Evolutionary conservation across 768 basidiomycete genomes (phyloP), one percentile per base, ranked within the genome.

Genomic region (Naganishia randhawae): DNA sequence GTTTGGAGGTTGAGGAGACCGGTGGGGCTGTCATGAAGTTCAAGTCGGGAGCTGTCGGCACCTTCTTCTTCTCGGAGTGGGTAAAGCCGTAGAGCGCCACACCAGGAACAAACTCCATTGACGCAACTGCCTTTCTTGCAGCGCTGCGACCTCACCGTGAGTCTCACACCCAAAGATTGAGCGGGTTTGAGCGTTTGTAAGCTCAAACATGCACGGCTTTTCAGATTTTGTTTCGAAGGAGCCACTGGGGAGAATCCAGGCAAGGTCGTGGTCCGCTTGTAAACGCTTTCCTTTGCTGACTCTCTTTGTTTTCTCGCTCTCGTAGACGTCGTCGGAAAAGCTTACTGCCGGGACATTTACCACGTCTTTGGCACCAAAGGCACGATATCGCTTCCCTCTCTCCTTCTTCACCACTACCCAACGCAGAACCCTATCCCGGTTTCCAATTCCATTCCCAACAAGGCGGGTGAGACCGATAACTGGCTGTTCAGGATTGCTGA

Each of bases 211-310:
- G 14, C 51, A 53, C n/a, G 25, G 32, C 51, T 33, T 53, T 25
- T 6, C 39, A 63, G 42, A 42, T 42, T 42, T 19, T 42, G 42
- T 19, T 71, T 69, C 25, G 73, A 73, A 50, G 19, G 41, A 14
- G 72, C 72, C 1, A 74, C 73, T 0, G 73, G 72, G n/a, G 73
- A 74, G 50, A 74, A 74, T 50, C 73, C 73, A 31, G 33, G 65
- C 13, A 63, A 29, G 64, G 17, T 9, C 55, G 55, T n/a, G 67
- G 69, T 22, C 53, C 45, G 4, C 22, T 32, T 14, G 45, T 19
- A 5, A 50, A 19, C 45, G 13, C 45, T 64, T 27, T 64, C 42
- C 29, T 41, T n/a, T 54, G 27, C 17, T 32, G 11, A 16, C 11
- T 13, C 8, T 19, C 63, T 16, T 42, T n/a, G 48, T 16, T 16